Evolutionary conservation across 176 grass and related monocot species (phyloP), one percentile per base, ranked within the genome.

Genomic region (Cenchrus purpureus): DNA sequence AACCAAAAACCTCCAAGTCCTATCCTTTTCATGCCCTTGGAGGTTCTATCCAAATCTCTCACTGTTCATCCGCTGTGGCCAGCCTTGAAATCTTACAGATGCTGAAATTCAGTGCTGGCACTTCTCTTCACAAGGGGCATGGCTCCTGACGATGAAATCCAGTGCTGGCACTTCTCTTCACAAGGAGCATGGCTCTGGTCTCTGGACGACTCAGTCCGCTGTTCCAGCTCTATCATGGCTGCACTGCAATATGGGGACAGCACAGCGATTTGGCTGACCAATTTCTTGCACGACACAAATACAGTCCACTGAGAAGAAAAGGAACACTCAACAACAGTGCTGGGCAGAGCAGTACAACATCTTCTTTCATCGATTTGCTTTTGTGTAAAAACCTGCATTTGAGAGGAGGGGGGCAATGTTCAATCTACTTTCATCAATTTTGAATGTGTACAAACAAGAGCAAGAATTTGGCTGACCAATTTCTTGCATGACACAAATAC

Each of bases 81-180:
- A 81, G 62, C 44, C 71, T 54, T 54, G 72, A 74, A 64, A 62
- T 69, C 49, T 61, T 63, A 43, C 20, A 50, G n/a, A 65, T 53
- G 4, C 2, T 73, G 70, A 73, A 52, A 73, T 62, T 83, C 69
- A 15, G 25, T 40, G 68, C 13, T 52, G 67, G 14, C 51, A 20
- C 32, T 57, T 46, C 37, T 44, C 42, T 78, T 40, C 20, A 17
- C 40, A 48, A 61, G 54, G 10, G 8, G 0, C 17, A n/a, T 3
- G 46, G 37, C 37, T 40, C 37, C 37, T 3, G 37, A 40, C 37
- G 37, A 40, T 40, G 37, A 40, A 40, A 4, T 40, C 4, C 37
- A 40, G 2, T 40, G 37, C 37, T 40, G 37, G 37, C 37, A 40
- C 37, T 40, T 40, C 37, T 40, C 37, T 40, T 40, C 37, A 40